phyloP scores from a whole-genome alignment of 495 filamentous ascomycete species.

The Zalerion maritima region DNA sequence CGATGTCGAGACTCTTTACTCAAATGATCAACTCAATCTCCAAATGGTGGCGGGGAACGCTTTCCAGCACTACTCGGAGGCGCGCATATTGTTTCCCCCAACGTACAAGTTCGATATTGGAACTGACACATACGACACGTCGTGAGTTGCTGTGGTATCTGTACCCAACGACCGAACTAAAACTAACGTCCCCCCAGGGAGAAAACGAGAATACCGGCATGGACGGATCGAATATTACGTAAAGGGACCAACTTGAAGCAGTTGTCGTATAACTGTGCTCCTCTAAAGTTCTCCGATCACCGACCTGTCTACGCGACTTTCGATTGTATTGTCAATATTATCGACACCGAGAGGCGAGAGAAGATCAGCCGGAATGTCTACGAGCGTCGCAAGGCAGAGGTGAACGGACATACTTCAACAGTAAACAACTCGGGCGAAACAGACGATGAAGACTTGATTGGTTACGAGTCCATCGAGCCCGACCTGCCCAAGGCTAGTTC shows the following conservation, averaged over 20 bases:
- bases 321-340: slow-evolving; percentile 60
- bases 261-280: slow-evolving; percentile 60
- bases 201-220: slow-evolving; percentile 87
- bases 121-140: slow-evolving; percentile 79
- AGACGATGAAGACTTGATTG: slow-evolving; percentile 61
- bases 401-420: slow-evolving; percentile 29
- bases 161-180: slow-evolving; percentile 4
- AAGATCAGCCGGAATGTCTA: slow-evolving; percentile 59
- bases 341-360: slow-evolving; percentile 61
- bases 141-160: slow-evolving; percentile 36
- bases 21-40: slow-evolving; percentile 92
- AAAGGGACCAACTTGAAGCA: slow-evolving; percentile 76
- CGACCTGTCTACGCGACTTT: slow-evolving; percentile 85
- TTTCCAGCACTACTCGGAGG: slow-evolving; percentile 85
- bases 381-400: slow-evolving; percentile 43
- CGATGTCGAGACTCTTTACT: slow-evolving; percentile 67
- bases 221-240: slow-evolving; percentile 86
- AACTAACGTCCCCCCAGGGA: slow-evolving; percentile 39
- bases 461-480: slow-evolving; percentile 60
- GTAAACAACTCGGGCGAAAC: slow-evolving; percentile 37
- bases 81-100: slow-evolving; percentile 67
- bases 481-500: slow-evolving; percentile 82
- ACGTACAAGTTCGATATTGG: slow-evolving; percentile 94
- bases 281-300: slow-evolving; percentile 82
- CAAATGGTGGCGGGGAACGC: slow-evolving; percentile 88